Conservation (phyloP, 2,329 filamentous ascomycete genomes). For the Diaporthe longicolla region DNA sequence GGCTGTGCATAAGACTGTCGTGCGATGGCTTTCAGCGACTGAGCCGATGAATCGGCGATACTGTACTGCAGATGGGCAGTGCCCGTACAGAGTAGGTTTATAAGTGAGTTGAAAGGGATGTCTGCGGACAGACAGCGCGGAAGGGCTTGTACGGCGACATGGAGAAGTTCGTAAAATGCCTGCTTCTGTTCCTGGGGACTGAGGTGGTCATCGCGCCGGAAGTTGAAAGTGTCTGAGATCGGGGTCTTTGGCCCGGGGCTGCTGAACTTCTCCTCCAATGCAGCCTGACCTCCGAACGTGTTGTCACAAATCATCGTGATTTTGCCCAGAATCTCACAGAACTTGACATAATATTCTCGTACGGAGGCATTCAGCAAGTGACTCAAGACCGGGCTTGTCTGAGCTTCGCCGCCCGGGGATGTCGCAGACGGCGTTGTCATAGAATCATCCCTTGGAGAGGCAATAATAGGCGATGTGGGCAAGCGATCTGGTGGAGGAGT, state of each 20-base stretch:
- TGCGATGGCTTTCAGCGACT: constrained; percentile 95
- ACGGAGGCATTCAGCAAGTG: constrained; percentile 80
- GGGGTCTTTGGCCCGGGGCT: constrained; percentile 92
- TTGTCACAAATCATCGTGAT: constrained; percentile 98
- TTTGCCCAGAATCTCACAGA: constrained; percentile 95
- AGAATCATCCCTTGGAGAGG: constrained; percentile 52
- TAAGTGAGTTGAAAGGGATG: constrained; percentile 92
- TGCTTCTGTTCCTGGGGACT: constrained; percentile 86
- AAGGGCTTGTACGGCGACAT: constrained; percentile 94
- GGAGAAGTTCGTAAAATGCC: constrained; percentile 93
- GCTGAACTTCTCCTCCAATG: constrained; percentile 94
- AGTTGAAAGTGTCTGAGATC: constrained; percentile 93
- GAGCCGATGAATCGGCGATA: constrained; percentile 91
- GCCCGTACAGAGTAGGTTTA: constrained; percentile 95
- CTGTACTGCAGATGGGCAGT: constrained; percentile 95
- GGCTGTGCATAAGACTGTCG: constrained; percentile 93
- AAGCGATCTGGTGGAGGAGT: constrained; percentile 58
- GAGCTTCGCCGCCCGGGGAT: constrained; percentile 68
- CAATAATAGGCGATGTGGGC: constrained; percentile 65
- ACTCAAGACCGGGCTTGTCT: constrained; percentile 76
- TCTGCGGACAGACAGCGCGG: constrained; percentile 93
- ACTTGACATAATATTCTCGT: constrained; percentile 88
- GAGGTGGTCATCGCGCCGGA: constrained; percentile 85
- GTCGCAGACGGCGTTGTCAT: constrained; percentile 47
- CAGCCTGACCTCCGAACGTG: constrained; percentile 95